A percentile compares a stretch with the other conserved stretches of the same genome.
These are phyloP conservation scores for Eremothecium sinecaudum DNA, from an alignment of 1,139 yeast species.

Conservation along the genomic window DNA sequence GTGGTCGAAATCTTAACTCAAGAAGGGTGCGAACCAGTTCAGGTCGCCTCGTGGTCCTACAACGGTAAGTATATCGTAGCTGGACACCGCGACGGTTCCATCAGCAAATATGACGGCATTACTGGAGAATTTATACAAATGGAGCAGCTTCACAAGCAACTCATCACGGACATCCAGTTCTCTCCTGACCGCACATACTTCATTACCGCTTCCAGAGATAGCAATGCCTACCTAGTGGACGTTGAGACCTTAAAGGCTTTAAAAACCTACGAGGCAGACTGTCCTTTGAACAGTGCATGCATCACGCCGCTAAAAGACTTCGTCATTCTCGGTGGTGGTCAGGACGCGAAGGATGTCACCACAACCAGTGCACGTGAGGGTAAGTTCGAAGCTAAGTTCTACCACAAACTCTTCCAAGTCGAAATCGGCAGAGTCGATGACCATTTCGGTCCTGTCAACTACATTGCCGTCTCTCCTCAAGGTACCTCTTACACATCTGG, in stretches of 20 bases:
- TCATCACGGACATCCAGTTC: constrained; percentile 82
- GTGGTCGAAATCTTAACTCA: constrained; percentile 54
- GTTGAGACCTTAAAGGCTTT: constrained; percentile 64
- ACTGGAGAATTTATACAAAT: constrained; percentile 62
- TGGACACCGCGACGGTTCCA: constrained; percentile 80
- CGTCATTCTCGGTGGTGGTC: constrained; percentile 97
- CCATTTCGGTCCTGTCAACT: constrained; percentile 97
- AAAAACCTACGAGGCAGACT: constrained; percentile 77
- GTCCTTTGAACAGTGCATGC: constrained; percentile 93
- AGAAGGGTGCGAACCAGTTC: constrained; percentile 47
- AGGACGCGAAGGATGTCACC: constrained; percentile 96
- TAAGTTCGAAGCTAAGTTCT: constrained; percentile 92
- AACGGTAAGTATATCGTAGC: constrained; percentile 66
- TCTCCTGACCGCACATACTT: constrained; percentile 81
- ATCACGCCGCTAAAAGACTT: constrained; percentile 88
- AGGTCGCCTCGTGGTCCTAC: constrained; percentile 85
- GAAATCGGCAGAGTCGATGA: constrained; percentile 97
- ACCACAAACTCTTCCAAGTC: constrained; percentile 89
- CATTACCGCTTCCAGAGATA: constrained; percentile 88
- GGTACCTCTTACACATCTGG: constrained; percentile 93
- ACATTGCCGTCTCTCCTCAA: constrained; percentile 87
- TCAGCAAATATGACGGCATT: constrained; percentile 68
- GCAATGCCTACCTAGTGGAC: constrained; percentile 71
- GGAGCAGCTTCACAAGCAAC: constrained; percentile 62
- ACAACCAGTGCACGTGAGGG: constrained; percentile 92